Conservation (phyloP, 2,329 filamentous ascomycete species). For the Metarhizium brunneum region DNA sequence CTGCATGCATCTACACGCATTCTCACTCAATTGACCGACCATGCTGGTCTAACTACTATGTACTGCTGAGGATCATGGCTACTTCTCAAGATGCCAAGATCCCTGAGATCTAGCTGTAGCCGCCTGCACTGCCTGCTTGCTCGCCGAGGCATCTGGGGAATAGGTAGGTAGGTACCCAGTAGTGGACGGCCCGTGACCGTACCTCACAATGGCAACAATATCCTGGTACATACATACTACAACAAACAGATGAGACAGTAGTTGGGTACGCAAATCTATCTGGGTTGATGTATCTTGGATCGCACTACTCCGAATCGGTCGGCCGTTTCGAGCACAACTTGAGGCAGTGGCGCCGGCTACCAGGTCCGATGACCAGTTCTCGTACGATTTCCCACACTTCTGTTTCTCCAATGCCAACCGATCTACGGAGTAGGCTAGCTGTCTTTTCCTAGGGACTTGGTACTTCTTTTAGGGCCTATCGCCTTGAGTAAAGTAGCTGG, state of each 20-base stretch:
- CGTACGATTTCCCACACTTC: background rate
- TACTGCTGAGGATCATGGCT: no score
- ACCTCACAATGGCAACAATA: no score
- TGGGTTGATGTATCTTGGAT: background rate
- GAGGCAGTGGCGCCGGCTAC: background rate
- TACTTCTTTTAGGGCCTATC: no score
- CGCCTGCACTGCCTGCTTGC: no score
- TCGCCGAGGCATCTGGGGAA: no score
- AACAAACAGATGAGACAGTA: background rate
- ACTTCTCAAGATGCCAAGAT: no score
- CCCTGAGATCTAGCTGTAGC: no score
- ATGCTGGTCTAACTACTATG: background rate
- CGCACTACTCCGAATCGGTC: background rate
- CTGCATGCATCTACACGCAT: background rate
- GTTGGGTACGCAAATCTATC: background rate
- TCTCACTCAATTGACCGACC: background rate
- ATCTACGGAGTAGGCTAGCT: background rate
- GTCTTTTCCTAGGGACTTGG: background rate
- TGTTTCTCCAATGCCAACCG: background rate
- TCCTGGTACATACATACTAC: no score
- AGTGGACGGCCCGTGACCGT: no score
- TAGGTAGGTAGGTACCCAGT: no score
- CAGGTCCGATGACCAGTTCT: background rate
- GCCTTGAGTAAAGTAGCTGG: no score
- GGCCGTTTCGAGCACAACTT: background rate